These are phyloP conservation scores for Macaranga tanarius DNA, from an alignment of 441 rosid species.

Conservation along the genomic window DNA sequence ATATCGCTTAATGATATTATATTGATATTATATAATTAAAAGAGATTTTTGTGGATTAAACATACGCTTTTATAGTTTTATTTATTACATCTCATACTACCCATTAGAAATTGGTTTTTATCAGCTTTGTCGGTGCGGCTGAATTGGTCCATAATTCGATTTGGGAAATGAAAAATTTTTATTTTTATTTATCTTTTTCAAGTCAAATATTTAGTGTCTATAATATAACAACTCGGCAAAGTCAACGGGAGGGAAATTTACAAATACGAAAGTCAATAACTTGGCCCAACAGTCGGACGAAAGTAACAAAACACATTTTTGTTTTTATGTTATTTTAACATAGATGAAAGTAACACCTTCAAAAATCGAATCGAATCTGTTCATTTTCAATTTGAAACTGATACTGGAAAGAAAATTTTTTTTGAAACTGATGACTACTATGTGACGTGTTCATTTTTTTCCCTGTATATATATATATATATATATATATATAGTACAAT, in stretches of 20 bases:
- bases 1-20: too few relatives aligned
- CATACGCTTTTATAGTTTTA: too few relatives aligned
- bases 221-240: neutral
- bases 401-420: too few relatives aligned
- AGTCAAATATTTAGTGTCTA: slow-evolving; percentile 9
- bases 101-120: neutral
- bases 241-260: neutral
- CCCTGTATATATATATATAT: too few relatives aligned
- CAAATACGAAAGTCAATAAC: neutral
- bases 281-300: neutral
- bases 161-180: neutral
- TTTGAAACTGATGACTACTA: too few relatives aligned
- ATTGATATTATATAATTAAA: too few relatives aligned
- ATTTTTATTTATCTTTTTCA: neutral
- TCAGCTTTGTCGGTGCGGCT: slow-evolving; percentile 3
- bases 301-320: neutral
- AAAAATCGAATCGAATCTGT: too few relatives aligned
- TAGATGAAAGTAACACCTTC: neutral
- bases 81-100: too few relatives aligned
- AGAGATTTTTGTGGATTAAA: too few relatives aligned
- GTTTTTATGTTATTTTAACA: neutral
- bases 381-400: too few relatives aligned
- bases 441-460: too few relatives aligned
- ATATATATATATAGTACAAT: too few relatives aligned
- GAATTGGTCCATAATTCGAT: neutral